Conservation (phyloP, 192 early-diverging fungal genomes). For the Entomortierella lignicola region DNA sequence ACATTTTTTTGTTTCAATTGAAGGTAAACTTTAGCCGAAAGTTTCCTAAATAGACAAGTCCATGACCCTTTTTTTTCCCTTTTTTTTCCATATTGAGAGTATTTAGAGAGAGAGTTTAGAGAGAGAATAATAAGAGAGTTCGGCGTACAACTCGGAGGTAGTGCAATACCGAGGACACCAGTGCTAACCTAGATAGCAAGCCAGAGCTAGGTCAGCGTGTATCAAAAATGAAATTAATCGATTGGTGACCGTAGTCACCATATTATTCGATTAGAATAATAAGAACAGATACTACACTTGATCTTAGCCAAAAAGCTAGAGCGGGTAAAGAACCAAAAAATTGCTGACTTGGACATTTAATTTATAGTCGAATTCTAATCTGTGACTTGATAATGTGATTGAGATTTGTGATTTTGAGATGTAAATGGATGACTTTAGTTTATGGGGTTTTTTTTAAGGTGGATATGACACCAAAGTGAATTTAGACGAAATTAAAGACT, state of each 20-base stretch:
- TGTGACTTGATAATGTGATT: neutral
- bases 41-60: too few relatives aligned
- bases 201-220: constrained; percentile 42
- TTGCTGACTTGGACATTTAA: neutral
- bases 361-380: neutral
- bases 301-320: constrained; percentile 90
- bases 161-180: constrained; percentile 58
- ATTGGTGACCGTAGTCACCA: constrained; percentile 30
- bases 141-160: constrained; percentile 56
- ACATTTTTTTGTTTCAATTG: too few relatives aligned
- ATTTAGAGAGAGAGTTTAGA: constrained; percentile 21
- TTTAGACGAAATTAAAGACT: too few relatives aligned
- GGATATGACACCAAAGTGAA: too few relatives aligned
- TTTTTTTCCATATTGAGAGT: neutral
- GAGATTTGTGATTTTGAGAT: too few relatives aligned
- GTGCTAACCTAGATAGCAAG: constrained; percentile 47
- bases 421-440: too few relatives aligned
- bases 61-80: too few relatives aligned
- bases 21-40: too few relatives aligned
- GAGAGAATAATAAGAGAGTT: constrained; percentile 39
- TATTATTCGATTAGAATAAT: constrained; percentile 58
- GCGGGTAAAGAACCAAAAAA: constrained; percentile 64
- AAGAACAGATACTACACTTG: constrained; percentile 90
- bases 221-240: constrained; percentile 56
- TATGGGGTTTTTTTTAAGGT: too few relatives aligned